Percentiles rank a stretch among this genome's conserved stretches.
Conservation (phyloP, 192 early-diverging fungal genomes). For the Rhizophagus prolifer region DNA sequence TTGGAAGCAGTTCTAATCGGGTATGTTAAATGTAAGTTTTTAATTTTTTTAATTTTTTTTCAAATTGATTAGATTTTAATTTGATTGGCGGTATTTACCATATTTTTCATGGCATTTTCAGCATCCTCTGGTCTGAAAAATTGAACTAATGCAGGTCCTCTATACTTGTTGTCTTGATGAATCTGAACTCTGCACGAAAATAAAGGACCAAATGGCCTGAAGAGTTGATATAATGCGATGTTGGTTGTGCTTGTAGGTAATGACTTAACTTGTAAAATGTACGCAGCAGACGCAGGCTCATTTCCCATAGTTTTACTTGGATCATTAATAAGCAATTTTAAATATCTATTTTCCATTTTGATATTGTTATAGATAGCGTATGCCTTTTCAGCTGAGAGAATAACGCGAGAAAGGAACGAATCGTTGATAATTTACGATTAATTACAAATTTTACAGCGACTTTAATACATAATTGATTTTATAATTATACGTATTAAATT, state of each 20-base stretch:
- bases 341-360: slow-evolving; percentile 27
- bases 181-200: slow-evolving; percentile 30
- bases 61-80: too few species aligned
- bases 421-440: background rate
- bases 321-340: slow-evolving; percentile 33
- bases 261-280: slow-evolving; percentile 38
- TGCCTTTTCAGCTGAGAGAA: slow-evolving; percentile 41
- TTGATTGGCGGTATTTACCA: slow-evolving; percentile 34
- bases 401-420: background rate
- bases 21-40: background rate
- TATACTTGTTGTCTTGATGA: slow-evolving; percentile 25
- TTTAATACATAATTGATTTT: background rate
- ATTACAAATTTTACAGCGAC: background rate
- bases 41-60: background rate
- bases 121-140: slow-evolving; percentile 37
- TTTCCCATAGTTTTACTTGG: slow-evolving; percentile 18
- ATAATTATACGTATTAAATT: background rate
- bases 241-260: slow-evolving; percentile 34
- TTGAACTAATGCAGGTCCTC: slow-evolving; percentile 39
- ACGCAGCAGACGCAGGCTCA: slow-evolving; percentile 33
- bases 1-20: slow-evolving; percentile 3
- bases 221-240: slow-evolving; percentile 34
- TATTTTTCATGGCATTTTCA: slow-evolving; percentile 26
- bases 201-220: slow-evolving; percentile 47
- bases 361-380: slow-evolving; percentile 42